phyloP scores from a whole-genome alignment of 202 grass and related monocot species.

The Brachypodium distachyon region DNA sequence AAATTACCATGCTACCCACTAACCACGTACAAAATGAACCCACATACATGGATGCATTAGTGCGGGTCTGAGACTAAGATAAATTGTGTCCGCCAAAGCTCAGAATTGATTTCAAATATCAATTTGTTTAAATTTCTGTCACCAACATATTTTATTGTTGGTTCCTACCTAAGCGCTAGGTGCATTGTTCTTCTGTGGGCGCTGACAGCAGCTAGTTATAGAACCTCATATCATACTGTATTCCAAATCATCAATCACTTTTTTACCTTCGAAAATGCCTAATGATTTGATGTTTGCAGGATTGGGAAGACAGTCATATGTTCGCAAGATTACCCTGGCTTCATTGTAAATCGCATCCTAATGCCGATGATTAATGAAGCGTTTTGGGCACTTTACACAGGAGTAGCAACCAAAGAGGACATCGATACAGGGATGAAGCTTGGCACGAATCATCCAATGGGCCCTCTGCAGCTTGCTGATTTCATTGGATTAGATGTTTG shows the following conservation, averaged over 20 bases:
- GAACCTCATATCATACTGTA: background rate
- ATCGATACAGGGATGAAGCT: slow-evolving; percentile 95
- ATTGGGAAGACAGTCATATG: slow-evolving; percentile 83
- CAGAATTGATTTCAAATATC: background rate
- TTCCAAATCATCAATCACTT: background rate
- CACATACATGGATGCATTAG: background rate
- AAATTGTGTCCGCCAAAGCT: background rate
- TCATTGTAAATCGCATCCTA: slow-evolving; percentile 93
- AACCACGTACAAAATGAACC: background rate
- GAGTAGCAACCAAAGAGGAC: slow-evolving; percentile 92
- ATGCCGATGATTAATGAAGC: slow-evolving; percentile 98
- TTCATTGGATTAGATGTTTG: slow-evolving; percentile 91
- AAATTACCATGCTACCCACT: background rate
- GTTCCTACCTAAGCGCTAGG: background rate
- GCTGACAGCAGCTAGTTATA: background rate
- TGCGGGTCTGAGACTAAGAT: background rate
- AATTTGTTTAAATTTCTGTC: background rate
- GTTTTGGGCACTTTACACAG: slow-evolving; percentile 72
- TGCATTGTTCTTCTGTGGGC: background rate
- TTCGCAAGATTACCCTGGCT: slow-evolving; percentile 84
- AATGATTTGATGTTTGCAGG: slow-evolving; percentile 27
- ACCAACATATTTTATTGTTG: background rate
- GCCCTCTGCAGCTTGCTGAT: slow-evolving; percentile 83
- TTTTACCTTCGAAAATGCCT: background rate
- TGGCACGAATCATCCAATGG: slow-evolving; percentile 95